These are phyloP conservation scores for Escovopsis sp. DNA, from an alignment of 2,329 filamentous ascomycete species.

Conservation along the genomic window DNA sequence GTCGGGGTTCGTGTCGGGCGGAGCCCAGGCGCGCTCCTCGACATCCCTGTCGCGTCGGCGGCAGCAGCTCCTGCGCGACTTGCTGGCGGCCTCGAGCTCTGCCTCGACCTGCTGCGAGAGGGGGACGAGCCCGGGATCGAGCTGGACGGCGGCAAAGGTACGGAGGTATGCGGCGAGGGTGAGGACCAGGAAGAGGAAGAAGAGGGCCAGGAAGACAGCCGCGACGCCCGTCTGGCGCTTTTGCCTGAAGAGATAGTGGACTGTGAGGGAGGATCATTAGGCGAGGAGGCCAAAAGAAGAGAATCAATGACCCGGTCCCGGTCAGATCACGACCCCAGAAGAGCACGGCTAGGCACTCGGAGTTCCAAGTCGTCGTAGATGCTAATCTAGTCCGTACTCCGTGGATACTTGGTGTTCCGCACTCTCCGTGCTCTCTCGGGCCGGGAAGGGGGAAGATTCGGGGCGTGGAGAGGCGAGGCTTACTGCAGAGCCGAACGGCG, in stretches of 20 bases:
- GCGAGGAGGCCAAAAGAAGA: not conserved
- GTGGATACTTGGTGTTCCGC: no score
- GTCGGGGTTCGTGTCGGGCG: constrained; percentile 37
- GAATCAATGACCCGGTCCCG: not conserved
- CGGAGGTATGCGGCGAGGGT: constrained; percentile 56
- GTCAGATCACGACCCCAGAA: not conserved
- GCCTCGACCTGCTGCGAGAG: constrained; percentile 19
- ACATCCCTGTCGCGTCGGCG: constrained; percentile 11
- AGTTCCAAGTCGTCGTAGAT: no score
- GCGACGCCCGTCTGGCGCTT: constrained; percentile 39
- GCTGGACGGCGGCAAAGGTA: constrained; percentile 50
- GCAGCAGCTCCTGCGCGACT: constrained; percentile 9
- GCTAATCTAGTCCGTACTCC: no score
- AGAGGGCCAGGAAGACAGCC: constrained; percentile 55
- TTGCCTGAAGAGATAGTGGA: constrained; percentile 52
- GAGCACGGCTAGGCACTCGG: no score
- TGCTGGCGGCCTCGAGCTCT: constrained; percentile 24
- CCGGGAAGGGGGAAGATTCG: not conserved
- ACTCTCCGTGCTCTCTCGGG: no score
- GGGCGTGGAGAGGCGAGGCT: constrained; percentile 16
- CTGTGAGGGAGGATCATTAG: constrained; percentile 16
- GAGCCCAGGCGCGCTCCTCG: constrained; percentile 18
- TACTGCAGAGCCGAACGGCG: constrained; percentile 53
- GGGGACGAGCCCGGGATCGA: constrained; percentile 60
- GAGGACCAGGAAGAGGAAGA: constrained; percentile 56